These are phyloP conservation scores for Aspergillus fructus DNA, from an alignment of 2,329 filamentous ascomycete species.

Conservation along the genomic window DNA sequence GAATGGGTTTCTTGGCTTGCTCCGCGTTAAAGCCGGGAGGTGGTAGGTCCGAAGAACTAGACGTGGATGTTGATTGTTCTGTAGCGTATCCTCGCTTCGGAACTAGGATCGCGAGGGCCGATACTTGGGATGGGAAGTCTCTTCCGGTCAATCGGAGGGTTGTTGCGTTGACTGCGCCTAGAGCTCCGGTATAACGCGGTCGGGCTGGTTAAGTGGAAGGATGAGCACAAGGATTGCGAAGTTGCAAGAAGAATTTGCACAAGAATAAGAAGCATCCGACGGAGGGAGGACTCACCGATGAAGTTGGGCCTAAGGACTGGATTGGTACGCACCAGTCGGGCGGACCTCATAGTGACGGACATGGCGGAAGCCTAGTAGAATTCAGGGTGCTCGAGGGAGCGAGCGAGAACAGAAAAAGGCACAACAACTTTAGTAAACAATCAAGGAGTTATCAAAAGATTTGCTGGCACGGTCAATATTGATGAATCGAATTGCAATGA, in stretches of 20 bases:
- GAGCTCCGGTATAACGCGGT: constrained; percentile 29
- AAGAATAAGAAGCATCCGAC: not conserved
- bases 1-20: constrained; percentile 79
- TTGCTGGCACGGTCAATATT: not conserved
- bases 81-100: constrained; percentile 55
- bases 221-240: not conserved
- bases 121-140: constrained; percentile 50
- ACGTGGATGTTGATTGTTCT: constrained; percentile 53
- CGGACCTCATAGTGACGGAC: constrained; percentile 41
- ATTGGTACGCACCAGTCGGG: constrained; percentile 38
- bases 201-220: constrained; percentile 25
- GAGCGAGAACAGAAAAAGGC: constrained; percentile 18
- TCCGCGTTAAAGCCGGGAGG: constrained; percentile 91
- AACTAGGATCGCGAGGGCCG: constrained; percentile 59
- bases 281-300: constrained; percentile 24
- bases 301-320: constrained; percentile 31
- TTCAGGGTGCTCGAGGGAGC: constrained; percentile 24
- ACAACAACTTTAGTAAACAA: constrained; percentile 13
- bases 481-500: constrained; percentile 5
- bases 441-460: not conserved
- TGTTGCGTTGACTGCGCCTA: constrained; percentile 33
- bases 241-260: not conserved
- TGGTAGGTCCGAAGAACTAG: constrained; percentile 55
- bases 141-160: constrained; percentile 34
- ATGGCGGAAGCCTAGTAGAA: constrained; percentile 32